phyloP scores from a whole-genome alignment of 345 rosid species.

The Populus pruinosa region DNA sequence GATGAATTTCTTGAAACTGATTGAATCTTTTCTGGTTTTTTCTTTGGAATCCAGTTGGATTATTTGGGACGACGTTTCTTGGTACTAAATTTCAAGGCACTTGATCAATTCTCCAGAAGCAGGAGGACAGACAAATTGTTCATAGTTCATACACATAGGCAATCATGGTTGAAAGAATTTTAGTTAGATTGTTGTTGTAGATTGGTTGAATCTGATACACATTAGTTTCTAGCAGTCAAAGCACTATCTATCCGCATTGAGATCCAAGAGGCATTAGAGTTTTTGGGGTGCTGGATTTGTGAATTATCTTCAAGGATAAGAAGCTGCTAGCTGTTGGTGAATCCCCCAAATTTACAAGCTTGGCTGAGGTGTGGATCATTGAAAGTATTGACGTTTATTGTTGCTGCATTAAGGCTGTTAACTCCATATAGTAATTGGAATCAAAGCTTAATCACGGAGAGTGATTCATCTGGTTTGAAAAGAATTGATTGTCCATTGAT shows the following conservation, averaged over 20 bases:
- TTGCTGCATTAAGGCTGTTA: not conserved
- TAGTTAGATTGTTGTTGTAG: not conserved
- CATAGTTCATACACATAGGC: not conserved
- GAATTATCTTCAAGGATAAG: not conserved
- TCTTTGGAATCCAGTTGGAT: not conserved
- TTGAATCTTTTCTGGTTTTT: not conserved
- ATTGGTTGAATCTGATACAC: not conserved
- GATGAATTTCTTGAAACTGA: not conserved
- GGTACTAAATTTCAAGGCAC: not conserved
- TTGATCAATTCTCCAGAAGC: not conserved
- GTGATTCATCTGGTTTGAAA: not conserved
- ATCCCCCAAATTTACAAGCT: not conserved
- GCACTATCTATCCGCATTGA: conserved; percentile 6
- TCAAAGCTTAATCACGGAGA: not conserved
- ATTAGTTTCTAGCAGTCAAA: not conserved
- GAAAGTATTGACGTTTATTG: not conserved
- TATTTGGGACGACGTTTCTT: not conserved
- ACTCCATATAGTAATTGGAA: not conserved
- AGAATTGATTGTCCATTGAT: not conserved
- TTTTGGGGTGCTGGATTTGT: not conserved
- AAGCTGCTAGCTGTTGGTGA: not conserved
- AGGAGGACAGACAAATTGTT: not conserved
- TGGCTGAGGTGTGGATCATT: not conserved
- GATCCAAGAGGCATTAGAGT: not conserved
- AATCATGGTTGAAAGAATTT: not conserved